Conservation (phyloP, 2,329 filamentous ascomycete species). For the Chrysosporium keratinophilum region DNA sequence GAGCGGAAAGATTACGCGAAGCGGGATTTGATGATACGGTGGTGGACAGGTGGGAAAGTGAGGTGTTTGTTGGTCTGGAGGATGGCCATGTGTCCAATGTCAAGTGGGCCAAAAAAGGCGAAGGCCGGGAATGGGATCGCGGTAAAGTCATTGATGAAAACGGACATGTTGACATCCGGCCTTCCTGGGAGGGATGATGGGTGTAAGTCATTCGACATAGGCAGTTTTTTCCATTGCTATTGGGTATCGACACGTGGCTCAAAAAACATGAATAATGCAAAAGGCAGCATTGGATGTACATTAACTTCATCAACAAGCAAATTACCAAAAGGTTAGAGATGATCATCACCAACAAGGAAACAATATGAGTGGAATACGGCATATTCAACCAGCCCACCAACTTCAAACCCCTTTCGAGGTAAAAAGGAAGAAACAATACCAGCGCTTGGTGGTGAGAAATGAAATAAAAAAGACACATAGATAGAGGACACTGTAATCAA, state of each 20-base stretch:
- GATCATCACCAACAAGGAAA: not conserved
- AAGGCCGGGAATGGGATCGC: conserved; percentile 57
- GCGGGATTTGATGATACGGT: conserved; percentile 71
- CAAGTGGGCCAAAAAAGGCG: conserved; percentile 60
- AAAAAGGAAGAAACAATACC: not conserved
- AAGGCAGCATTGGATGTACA: not conserved
- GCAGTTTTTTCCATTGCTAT: not conserved
- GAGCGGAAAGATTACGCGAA: conserved; percentile 62
- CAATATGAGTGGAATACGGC: not conserved
- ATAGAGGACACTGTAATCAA: too few species aligned
- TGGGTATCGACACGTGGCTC: too few species aligned
- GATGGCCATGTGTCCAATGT: conserved; percentile 53
- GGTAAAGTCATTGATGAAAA: conserved; percentile 51
- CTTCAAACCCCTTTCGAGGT: not conserved
- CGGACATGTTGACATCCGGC: conserved; percentile 43
- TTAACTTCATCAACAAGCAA: not conserved
- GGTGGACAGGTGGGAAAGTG: conserved; percentile 60
- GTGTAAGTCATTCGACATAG: not conserved
- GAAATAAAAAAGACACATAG: not conserved
- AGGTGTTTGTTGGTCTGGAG: conserved; percentile 43
- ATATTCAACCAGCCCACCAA: not conserved
- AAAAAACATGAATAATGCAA: not conserved
- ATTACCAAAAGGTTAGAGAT: not conserved
- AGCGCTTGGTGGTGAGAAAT: not conserved
- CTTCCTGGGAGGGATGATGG: conserved; percentile 36